These are phyloP conservation scores for Lipomyces orientalis DNA, from an alignment of 805 yeast genomes.

Conservation along the genomic window DNA sequence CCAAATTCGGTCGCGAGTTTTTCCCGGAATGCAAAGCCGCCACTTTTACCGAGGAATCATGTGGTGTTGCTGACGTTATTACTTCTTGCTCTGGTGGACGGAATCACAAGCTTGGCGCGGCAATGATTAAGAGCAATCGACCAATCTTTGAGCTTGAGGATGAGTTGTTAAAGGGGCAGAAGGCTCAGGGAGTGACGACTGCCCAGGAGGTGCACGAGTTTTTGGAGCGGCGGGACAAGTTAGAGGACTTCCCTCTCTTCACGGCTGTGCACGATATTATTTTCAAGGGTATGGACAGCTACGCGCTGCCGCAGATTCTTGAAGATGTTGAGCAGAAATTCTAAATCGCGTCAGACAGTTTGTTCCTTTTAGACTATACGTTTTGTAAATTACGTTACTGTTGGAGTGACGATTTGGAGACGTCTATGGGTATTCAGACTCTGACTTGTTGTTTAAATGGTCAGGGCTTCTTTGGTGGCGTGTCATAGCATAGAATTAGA, in stretches of 20 bases:
- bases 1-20: slow-evolving; percentile 80
- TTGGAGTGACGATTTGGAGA: background rate
- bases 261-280: slow-evolving; percentile 82
- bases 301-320: slow-evolving; percentile 29
- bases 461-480: background rate
- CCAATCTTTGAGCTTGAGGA: slow-evolving; percentile 82
- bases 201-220: slow-evolving; percentile 89
- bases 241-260: slow-evolving; percentile 80
- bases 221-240: slow-evolving; percentile 58
- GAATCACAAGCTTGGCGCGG: slow-evolving; percentile 73
- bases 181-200: slow-evolving; percentile 94
- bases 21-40: slow-evolving; percentile 71
- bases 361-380: background rate
- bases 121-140: slow-evolving; percentile 55
- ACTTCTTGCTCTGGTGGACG: slow-evolving; percentile 98
- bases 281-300: slow-evolving; percentile 61
- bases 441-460: background rate
- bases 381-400: background rate
- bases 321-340: slow-evolving; percentile 24
- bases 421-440: background rate
- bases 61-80: slow-evolving; percentile 98
- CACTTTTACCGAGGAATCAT: slow-evolving; percentile 91
- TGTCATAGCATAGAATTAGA: background rate
- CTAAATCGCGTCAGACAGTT: background rate
- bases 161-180: slow-evolving; percentile 88